Evolutionary conservation across 116 monocot species (phyloP).

Genomic region (Iris pallida): DNA sequence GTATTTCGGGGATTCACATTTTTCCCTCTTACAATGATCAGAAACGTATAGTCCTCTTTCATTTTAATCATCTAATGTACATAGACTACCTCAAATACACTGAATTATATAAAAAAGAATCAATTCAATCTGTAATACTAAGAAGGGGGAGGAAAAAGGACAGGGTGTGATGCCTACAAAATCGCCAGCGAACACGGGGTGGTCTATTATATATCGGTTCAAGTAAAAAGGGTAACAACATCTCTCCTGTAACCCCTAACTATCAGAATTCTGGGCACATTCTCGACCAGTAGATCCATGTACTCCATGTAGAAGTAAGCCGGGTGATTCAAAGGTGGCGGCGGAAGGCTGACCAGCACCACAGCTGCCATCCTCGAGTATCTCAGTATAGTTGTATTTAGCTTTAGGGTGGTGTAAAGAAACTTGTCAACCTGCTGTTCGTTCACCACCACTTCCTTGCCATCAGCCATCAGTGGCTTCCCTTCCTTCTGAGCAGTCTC

Average conservation of each 20-base stretch:
- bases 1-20: too few relatives aligned
- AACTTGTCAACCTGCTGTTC: constrained; percentile 91
- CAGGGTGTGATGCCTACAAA: too few relatives aligned
- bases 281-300: constrained; percentile 91
- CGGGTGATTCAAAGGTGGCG: constrained; percentile 74
- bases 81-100: too few relatives aligned
- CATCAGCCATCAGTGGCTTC: constrained; percentile 51
- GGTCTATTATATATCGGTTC: background rate
- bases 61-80: too few relatives aligned
- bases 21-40: too few relatives aligned
- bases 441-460: constrained; percentile 49
- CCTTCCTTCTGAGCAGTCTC: constrained; percentile 47
- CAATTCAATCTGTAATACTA: too few relatives aligned
- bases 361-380: constrained; percentile 93
- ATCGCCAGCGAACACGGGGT: too few relatives aligned
- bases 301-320: constrained; percentile 97
- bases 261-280: constrained; percentile 83
- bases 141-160: too few relatives aligned
- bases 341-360: constrained; percentile 89
- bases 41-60: too few relatives aligned
- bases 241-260: constrained; percentile 91
- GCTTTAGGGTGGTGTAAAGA: constrained; percentile 76
- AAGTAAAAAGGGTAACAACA: constrained; percentile 94
- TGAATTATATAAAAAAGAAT: too few relatives aligned
- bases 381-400: constrained; percentile 81